These are phyloP conservation scores for Trichoderma brevicompactum DNA, from an alignment of 2,329 filamentous ascomycete genomes.

Conservation along the genomic window DNA sequence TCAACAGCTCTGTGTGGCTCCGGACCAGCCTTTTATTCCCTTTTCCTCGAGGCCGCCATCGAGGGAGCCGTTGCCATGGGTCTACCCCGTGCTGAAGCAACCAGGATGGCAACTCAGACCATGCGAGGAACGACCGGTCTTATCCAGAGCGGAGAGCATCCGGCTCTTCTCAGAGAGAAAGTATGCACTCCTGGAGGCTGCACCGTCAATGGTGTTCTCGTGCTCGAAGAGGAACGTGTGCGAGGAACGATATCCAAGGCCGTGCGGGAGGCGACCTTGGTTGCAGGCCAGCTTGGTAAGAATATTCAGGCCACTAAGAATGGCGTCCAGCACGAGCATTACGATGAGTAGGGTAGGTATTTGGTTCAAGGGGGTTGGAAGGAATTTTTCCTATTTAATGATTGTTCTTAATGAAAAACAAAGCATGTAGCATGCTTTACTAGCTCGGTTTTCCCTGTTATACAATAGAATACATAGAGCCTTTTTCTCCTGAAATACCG, in stretches of 20 bases:
- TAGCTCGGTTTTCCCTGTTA: conserved; percentile 20
- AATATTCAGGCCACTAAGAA: conserved; percentile 42
- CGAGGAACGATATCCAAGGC: conserved; percentile 70
- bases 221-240: conserved; percentile 73
- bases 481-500: conserved; percentile 15
- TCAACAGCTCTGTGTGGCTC: conserved; percentile 75
- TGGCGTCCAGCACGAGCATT: conserved; percentile 23
- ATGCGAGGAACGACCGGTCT: conserved; percentile 75
- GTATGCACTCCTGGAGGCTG: conserved; percentile 79
- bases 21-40: conserved; percentile 74
- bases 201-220: conserved; percentile 74
- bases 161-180: conserved; percentile 74
- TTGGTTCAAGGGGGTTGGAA: neutral
- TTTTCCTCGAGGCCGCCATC: conserved; percentile 75
- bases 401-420: conserved; percentile 1
- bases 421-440: conserved; percentile 18
- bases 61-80: conserved; percentile 82
- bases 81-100: conserved; percentile 71
- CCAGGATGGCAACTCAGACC: conserved; percentile 77
- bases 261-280: conserved; percentile 70
- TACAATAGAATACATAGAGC: conserved; percentile 29
- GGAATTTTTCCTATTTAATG: neutral
- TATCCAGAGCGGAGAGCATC: conserved; percentile 73
- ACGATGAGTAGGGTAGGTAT: conserved; percentile 3
- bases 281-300: conserved; percentile 65